These are phyloP conservation scores for Butyriboletus loyo DNA, from an alignment of 768 basidiomycete genomes.

Conservation along the genomic window DNA sequence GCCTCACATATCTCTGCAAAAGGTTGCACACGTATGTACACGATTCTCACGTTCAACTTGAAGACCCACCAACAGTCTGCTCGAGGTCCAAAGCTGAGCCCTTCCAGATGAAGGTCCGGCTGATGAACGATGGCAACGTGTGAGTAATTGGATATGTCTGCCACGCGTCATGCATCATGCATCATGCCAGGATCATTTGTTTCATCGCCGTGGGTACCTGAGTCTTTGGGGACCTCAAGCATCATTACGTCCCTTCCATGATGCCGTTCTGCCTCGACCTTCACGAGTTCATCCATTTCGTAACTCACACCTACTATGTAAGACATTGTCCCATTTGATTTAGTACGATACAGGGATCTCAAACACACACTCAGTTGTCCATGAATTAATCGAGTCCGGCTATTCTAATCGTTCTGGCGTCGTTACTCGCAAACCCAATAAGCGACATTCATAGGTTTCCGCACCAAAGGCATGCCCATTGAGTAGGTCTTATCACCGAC, in stretches of 20 bases:
- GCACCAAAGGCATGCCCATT: conserved; percentile 30
- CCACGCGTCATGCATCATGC: conserved; percentile 29
- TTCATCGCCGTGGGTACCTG: conserved; percentile 19
- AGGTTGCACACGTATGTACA: conserved; percentile 22
- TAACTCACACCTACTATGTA: conserved; percentile 24
- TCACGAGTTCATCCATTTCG: conserved; percentile 26
- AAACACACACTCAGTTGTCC: conserved; percentile 25
- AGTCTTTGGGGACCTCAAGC: conserved; percentile 24
- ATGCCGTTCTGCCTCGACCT: conserved; percentile 24
- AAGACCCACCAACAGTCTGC: conserved; percentile 25
- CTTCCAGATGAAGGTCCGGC: conserved; percentile 31
- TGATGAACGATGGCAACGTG: conserved; percentile 25
- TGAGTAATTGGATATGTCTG: conserved; percentile 20
- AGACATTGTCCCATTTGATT: conserved; percentile 31
- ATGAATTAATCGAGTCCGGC: conserved; percentile 36
- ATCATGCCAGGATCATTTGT: conserved; percentile 12
- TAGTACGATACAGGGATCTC: conserved; percentile 26
- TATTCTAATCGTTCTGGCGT: conserved; percentile 28
- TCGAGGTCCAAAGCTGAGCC: too few species aligned
- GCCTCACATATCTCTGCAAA: conserved; percentile 22
- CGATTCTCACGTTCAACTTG: conserved; percentile 26
- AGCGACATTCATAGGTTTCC: conserved; percentile 31
- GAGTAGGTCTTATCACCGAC: conserved; percentile 34
- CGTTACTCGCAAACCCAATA: conserved; percentile 27
- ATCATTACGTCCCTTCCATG: conserved; percentile 29